phyloP scores from a whole-genome alignment of 257 asterid genomes.

The Forsythia suspensa region DNA sequence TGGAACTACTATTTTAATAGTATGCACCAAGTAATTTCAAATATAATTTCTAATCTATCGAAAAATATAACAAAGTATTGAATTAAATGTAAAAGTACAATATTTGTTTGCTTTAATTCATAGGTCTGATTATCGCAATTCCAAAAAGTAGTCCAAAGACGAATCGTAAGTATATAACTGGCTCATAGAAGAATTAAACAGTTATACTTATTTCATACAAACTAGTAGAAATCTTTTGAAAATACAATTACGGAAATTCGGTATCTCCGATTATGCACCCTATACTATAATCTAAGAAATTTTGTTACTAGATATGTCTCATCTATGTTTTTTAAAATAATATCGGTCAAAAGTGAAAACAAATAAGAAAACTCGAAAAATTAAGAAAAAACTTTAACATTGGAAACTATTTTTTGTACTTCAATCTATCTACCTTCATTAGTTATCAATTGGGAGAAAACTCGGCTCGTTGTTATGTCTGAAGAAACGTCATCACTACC shows the following conservation, averaged over 20 bases:
- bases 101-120: no score
- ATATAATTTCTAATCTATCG: no score
- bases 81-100: no score
- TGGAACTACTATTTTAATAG: no score
- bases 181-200: no score
- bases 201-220: neutral
- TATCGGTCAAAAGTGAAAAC: neutral
- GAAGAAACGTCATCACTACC: constrained; percentile 39
- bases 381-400: neutral
- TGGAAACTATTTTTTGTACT: neutral
- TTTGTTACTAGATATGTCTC: neutral
- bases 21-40: no score
- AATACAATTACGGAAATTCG: neutral
- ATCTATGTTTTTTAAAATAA: neutral
- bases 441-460: constrained; percentile 76
- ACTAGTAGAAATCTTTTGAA: neutral
- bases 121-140: no score
- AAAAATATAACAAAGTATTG: no score
- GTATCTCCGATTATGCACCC: neutral
- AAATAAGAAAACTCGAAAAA: neutral
- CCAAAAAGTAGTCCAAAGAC: no score
- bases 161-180: no score
- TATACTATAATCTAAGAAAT: neutral
- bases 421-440: constrained; percentile 59
- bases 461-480: constrained; percentile 60